Percentiles rank a stretch among this genome's conserved stretches.
phyloP scores from a whole-genome alignment of 2,329 filamentous ascomycete species.

The Emericellopsis cladophorae region DNA sequence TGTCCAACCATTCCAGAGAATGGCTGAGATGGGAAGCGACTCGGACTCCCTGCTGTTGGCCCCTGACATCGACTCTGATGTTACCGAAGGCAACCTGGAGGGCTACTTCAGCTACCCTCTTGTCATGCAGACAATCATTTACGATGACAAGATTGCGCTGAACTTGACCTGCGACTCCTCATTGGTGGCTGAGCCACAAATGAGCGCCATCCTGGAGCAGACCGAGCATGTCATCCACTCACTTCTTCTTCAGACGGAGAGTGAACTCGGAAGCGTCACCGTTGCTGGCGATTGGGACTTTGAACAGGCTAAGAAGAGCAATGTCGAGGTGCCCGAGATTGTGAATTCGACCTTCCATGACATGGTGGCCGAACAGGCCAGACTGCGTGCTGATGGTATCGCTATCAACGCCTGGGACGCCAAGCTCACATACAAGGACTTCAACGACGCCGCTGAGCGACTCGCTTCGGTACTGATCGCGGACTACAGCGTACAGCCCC shows the following conservation, averaged over 20 bases:
- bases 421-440: slow-evolving; percentile 22
- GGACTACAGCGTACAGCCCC: neutral
- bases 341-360: slow-evolving; percentile 21
- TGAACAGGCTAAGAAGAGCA: slow-evolving; percentile 1
- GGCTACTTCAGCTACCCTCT: slow-evolving; percentile 5
- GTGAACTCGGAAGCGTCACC: neutral
- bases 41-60: neutral
- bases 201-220: slow-evolving; percentile 5
- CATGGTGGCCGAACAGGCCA: slow-evolving; percentile 20
- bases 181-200: slow-evolving; percentile 4
- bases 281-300: slow-evolving; percentile 1
- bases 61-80: neutral
- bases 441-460: slow-evolving; percentile 7
- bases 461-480: slow-evolving; percentile 5
- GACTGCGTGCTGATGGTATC: slow-evolving; percentile 11
- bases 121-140: slow-evolving; percentile 3
- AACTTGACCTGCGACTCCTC: slow-evolving; percentile 3
- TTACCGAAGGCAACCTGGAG: slow-evolving; percentile 8
- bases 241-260: slow-evolving; percentile 3
- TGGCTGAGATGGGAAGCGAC: slow-evolving; percentile 1
- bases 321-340: slow-evolving; percentile 1
- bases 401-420: slow-evolving; percentile 29
- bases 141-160: slow-evolving; percentile 1
- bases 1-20: slow-evolving; percentile 5
- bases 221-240: slow-evolving; percentile 5